Evolutionary conservation across 2,329 filamentous ascomycete genomes (phyloP).

Genomic region (Aspergillus sp.): DNA sequence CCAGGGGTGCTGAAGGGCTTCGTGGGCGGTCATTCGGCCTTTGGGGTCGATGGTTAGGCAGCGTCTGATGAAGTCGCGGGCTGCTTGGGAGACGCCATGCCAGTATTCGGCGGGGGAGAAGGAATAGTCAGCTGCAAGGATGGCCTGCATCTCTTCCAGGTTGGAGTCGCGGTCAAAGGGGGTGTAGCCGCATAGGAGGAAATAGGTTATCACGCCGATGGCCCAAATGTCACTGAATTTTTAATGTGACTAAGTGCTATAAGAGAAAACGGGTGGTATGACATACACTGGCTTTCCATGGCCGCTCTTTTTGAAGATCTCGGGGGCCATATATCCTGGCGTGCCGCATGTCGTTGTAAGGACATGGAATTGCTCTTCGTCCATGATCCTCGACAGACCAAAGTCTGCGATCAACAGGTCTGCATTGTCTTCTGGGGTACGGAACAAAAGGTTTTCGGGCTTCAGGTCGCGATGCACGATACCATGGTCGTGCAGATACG

Average conservation of each 20-base stretch:
- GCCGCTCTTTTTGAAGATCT: constrained; percentile 98
- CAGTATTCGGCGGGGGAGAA: constrained; percentile 95
- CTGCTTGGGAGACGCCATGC: constrained; percentile 79
- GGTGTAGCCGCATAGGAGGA: constrained; percentile 94
- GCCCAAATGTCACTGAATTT: constrained; percentile 77
- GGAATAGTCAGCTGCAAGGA: constrained; percentile 90
- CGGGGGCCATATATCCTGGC: constrained; percentile 97
- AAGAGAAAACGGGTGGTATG: neutral
- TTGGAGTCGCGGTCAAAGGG: constrained; percentile 97
- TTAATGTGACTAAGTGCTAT: neutral
- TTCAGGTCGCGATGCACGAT: constrained; percentile 98
- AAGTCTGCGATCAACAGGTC: constrained; percentile 97
- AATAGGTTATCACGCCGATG: constrained; percentile 97
- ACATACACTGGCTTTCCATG: constrained; percentile 88
- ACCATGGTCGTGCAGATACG: constrained; percentile 95
- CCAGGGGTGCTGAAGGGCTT: constrained; percentile 60
- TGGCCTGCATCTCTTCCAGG: constrained; percentile 98
- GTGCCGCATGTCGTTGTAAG: constrained; percentile 96
- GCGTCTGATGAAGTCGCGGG: constrained; percentile 84
- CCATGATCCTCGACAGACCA: constrained; percentile 93
- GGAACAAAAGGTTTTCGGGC: constrained; percentile 92
- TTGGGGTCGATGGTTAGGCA: constrained; percentile 87
- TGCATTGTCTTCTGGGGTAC: constrained; percentile 94
- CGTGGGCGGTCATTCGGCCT: constrained; percentile 84
- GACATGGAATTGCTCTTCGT: constrained; percentile 96